Evolutionary conservation across 306 rosid species (phyloP), one percentile per base, ranked within the genome.

Genomic region (Corylus heterophylla): DNA sequence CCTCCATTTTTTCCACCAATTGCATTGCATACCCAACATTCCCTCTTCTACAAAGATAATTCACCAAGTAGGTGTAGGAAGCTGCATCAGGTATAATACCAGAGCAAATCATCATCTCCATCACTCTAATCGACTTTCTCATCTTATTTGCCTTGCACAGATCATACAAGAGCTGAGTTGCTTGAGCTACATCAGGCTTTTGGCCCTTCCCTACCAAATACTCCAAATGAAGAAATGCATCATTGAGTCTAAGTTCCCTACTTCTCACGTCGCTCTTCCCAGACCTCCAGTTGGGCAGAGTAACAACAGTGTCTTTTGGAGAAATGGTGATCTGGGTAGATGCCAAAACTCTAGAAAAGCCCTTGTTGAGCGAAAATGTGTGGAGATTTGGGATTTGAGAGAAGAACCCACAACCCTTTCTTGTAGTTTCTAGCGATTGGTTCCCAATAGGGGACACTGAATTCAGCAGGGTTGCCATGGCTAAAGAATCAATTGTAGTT

Each of bases 1-100:
- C 89, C 76, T 89, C 99, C 96, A 93, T 90, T 58, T 87, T 91
- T 20, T 90, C 99, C 76, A 95, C 96, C 82, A 95, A 50, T 78
- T 95, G 98, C 92, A 95, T 83, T 45, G 99, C 98, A 93, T 89
- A 81, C 11, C 98, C 99, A 84, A 91, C 89, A 76, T 89, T 88
- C 6, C 98, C 98, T 68, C 88, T 89, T 82, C 76, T 91, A 75
- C 99, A 95, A 89, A 95, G 82, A 81, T 66, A 83, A 78, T 79
- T 90, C 14, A 95, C 91, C 86, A 95, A 89, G 82, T 76, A 86
- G 20, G 91, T 84, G 72, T 84, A 92, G 1, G 97, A 89, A 61
- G 93, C 83, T 10, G 92, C 93, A 78, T 91, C 93, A 18, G 97
- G 97, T 72, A 82, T 88, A 18, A 89, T 79, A 47, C 98, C 98